Conservation (phyloP, 495 filamentous ascomycete genomes). For the Delitschia confertaspora region DNA sequence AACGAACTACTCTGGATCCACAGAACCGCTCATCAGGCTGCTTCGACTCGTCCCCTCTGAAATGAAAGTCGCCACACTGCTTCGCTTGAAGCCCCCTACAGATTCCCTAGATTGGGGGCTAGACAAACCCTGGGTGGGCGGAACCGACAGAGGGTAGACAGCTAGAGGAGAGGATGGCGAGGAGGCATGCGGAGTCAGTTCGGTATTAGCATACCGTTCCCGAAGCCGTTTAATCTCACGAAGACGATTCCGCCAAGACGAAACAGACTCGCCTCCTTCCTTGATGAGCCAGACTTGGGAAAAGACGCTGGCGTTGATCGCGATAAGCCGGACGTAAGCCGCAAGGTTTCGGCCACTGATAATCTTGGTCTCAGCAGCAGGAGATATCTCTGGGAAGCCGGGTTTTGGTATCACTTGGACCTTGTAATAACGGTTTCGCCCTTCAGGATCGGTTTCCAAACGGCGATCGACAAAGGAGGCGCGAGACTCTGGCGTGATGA, state of each 20-base stretch:
- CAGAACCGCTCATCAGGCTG: constrained; percentile 12
- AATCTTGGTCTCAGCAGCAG: constrained; percentile 78
- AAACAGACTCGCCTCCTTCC: constrained; percentile 74
- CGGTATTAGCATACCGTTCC: constrained; percentile 41
- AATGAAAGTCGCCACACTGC: constrained; percentile 22
- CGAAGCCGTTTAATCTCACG: constrained; percentile 75
- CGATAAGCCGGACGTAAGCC: constrained; percentile 80
- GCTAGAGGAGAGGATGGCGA: constrained; percentile 9
- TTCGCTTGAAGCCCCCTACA: constrained; percentile 15
- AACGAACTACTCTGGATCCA: constrained; percentile 1
- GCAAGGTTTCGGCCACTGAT: constrained; percentile 71
- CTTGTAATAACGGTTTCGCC: constrained; percentile 58
- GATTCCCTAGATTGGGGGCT: constrained; percentile 10
- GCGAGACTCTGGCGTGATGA: constrained; percentile 78
- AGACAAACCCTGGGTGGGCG: constrained; percentile 6
- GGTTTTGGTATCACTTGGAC: constrained; percentile 77
- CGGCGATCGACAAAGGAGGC: constrained; percentile 45
- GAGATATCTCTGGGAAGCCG: constrained; percentile 82
- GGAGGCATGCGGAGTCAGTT: background rate
- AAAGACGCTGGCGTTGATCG: constrained; percentile 89
- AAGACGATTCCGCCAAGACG: constrained; percentile 80
- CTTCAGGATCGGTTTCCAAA: constrained; percentile 18
- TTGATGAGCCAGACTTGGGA: constrained; percentile 75
- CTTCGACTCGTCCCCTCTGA: constrained; percentile 24
- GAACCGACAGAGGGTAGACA: background rate